phyloP scores from a whole-genome alignment of 768 basidiomycete genomes.

The Lentinula raphanica region DNA sequence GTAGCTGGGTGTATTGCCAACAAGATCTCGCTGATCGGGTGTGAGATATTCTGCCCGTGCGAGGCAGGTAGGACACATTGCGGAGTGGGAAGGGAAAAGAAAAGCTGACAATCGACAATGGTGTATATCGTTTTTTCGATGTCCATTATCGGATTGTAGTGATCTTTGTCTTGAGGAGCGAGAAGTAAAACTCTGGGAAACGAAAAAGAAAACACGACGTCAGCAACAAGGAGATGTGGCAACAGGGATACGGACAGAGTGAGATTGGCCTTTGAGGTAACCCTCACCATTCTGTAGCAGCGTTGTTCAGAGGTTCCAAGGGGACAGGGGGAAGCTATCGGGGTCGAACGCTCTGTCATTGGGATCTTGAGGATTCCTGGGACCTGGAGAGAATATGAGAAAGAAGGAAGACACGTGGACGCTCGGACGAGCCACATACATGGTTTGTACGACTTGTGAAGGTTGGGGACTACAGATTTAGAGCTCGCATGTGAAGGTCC shows the following conservation, averaged over 20 bases:
- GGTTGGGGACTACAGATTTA: slow-evolving; percentile 55
- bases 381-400: slow-evolving; percentile 42
- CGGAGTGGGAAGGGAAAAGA: background rate
- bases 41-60: slow-evolving; percentile 69
- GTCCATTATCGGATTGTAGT: slow-evolving; percentile 82
- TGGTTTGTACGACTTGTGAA: slow-evolving; percentile 64
- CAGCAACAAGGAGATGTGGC: background rate
- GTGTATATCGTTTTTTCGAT: slow-evolving; percentile 66
- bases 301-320: slow-evolving; percentile 73
- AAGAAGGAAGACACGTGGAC: background rate
- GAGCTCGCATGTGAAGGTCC: slow-evolving; percentile 54
- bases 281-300: slow-evolving; percentile 62
- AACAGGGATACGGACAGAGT: background rate
- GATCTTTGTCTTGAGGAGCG: slow-evolving; percentile 78
- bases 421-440: slow-evolving; percentile 39
- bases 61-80: slow-evolving; percentile 10
- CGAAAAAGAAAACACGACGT: background rate
- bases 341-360: slow-evolving; percentile 61
- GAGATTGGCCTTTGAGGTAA: slow-evolving; percentile 5
- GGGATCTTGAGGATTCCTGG: slow-evolving; percentile 60
- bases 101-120: slow-evolving; percentile 62
- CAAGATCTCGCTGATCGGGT: slow-evolving; percentile 55
- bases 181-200: slow-evolving; percentile 63
- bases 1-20: slow-evolving; percentile 60
- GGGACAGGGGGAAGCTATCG: slow-evolving; percentile 58